Conservation (phyloP, 2,329 filamentous ascomycete species). For the Plenodomus biglobosus region DNA sequence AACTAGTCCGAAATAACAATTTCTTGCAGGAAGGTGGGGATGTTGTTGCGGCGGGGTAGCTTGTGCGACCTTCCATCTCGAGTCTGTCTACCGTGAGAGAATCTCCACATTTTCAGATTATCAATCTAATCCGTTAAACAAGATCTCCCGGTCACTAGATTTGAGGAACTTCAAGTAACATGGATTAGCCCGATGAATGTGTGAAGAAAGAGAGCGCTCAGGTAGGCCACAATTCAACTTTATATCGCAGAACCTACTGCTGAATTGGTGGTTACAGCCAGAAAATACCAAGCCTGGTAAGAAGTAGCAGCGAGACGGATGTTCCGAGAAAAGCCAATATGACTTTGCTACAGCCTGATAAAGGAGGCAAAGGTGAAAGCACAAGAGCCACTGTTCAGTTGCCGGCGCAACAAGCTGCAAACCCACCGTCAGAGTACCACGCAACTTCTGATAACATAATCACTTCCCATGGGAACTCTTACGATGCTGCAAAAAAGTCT, state of each 20-base stretch:
- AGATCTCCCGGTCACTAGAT: too few relatives aligned
- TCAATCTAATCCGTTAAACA: too few relatives aligned
- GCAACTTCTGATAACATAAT: slow-evolving; percentile 6
- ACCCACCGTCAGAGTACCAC: not conserved
- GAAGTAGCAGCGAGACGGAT: not conserved
- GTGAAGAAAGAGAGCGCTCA: slow-evolving; percentile 12
- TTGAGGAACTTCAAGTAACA: not conserved
- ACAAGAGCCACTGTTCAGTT: slow-evolving; percentile 12
- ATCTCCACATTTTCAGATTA: not conserved
- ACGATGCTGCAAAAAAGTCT: slow-evolving; percentile 47
- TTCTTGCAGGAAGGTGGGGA: too few relatives aligned
- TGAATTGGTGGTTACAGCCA: not conserved
- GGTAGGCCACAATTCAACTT: slow-evolving; percentile 11
- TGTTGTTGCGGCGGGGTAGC: not conserved
- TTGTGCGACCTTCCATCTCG: not conserved
- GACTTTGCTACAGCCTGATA: slow-evolving; percentile 10
- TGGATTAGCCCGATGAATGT: slow-evolving; percentile 13
- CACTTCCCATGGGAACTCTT: slow-evolving; percentile 21
- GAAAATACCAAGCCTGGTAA: not conserved
- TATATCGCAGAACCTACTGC: slow-evolving; percentile 12
- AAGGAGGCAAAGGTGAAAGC: slow-evolving; percentile 10
- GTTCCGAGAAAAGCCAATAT: not conserved
- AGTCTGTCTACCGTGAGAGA: not conserved
- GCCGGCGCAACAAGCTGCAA: slow-evolving; percentile 2
- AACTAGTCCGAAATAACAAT: too few relatives aligned